Percentiles rank a stretch among this genome's conserved stretches.
Conservation (phyloP, 2,329 filamentous ascomycete genomes). For the Sporothrix variecibatus region DNA sequence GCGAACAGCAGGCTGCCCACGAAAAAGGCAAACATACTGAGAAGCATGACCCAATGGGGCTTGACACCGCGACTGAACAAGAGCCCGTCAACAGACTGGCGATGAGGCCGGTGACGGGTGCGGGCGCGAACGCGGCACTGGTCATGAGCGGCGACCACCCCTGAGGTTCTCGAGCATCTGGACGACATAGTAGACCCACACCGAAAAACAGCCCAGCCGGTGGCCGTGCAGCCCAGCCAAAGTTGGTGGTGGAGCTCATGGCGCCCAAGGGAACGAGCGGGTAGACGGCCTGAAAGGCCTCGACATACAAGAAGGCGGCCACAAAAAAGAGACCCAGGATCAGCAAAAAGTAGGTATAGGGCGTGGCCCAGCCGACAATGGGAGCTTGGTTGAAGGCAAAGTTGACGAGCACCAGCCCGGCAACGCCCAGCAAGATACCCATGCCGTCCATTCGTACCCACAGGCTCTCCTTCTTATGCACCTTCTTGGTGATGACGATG, state of each 20-base stretch:
- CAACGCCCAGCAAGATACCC: slow-evolving; percentile 45
- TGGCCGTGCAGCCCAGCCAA: slow-evolving; percentile 50
- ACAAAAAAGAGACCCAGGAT: slow-evolving; percentile 54
- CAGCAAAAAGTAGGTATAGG: slow-evolving; percentile 54
- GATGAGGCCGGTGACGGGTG: slow-evolving; percentile 46
- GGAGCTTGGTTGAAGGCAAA: slow-evolving; percentile 62
- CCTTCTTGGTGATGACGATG: slow-evolving; percentile 14
- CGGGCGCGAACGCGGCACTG: slow-evolving; percentile 48
- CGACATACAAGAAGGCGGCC: slow-evolving; percentile 52
- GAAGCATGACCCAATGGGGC: slow-evolving; percentile 47
- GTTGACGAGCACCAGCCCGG: slow-evolving; percentile 56
- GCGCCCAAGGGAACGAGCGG: slow-evolving; percentile 55
- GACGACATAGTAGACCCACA: slow-evolving; percentile 46
- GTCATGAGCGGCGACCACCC: slow-evolving; percentile 47
- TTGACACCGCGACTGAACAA: slow-evolving; percentile 43
- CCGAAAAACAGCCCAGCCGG: slow-evolving; percentile 46
- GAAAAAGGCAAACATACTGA: slow-evolving; percentile 48
- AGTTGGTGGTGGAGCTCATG: slow-evolving; percentile 48
- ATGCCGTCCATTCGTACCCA: slow-evolving; percentile 35
- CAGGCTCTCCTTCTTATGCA: slow-evolving; percentile 28
- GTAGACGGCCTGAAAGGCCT: slow-evolving; percentile 43
- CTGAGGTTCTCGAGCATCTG: slow-evolving; percentile 41
- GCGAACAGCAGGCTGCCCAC: slow-evolving; percentile 47
- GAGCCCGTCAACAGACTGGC: slow-evolving; percentile 50
- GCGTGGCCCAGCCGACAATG: slow-evolving; percentile 52